Conservation (phyloP, 2,329 filamentous ascomycete species). For the Bimuria novae-zelandiae region DNA sequence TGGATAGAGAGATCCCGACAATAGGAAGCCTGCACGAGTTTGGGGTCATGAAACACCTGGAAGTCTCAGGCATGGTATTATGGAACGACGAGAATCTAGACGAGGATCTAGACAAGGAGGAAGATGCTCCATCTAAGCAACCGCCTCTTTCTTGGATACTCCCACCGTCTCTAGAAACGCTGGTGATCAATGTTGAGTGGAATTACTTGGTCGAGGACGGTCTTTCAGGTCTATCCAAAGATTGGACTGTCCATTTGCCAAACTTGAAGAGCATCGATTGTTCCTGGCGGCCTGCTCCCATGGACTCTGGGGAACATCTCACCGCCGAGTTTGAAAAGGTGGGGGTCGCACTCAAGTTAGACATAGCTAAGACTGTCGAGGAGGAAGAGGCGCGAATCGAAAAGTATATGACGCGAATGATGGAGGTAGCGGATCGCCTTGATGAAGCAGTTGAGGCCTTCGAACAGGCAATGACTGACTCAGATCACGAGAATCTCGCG, state of each 20-base stretch:
- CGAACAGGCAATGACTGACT: too few species aligned
- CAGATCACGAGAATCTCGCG: too few species aligned
- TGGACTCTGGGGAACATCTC: too few species aligned
- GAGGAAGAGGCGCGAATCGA: too few species aligned
- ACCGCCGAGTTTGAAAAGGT: too few species aligned
- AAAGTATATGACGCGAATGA: too few species aligned
- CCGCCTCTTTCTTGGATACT: conserved; percentile 14
- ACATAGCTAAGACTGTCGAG: too few species aligned
- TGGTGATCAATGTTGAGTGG: conserved; percentile 23
- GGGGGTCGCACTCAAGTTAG: too few species aligned
- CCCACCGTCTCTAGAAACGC: conserved; percentile 17
- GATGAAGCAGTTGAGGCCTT: too few species aligned
- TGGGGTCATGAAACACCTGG: conserved; percentile 14
- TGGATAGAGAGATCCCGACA: conserved; percentile 14
- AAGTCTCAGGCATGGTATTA: conserved; percentile 22
- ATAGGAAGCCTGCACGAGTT: conserved; percentile 20
- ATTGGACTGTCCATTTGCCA: conserved; percentile 8
- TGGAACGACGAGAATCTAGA: conserved; percentile 15
- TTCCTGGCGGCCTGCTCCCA: conserved; percentile 13
- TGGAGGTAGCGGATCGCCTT: too few species aligned
- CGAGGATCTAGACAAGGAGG: not conserved
- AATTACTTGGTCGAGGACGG: conserved; percentile 20
- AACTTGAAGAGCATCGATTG: conserved; percentile 17
- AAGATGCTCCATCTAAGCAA: not conserved
- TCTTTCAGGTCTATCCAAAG: conserved; percentile 7